Conservation (phyloP, 306 rosid genomes). For the Rosa lucieae region DNA sequence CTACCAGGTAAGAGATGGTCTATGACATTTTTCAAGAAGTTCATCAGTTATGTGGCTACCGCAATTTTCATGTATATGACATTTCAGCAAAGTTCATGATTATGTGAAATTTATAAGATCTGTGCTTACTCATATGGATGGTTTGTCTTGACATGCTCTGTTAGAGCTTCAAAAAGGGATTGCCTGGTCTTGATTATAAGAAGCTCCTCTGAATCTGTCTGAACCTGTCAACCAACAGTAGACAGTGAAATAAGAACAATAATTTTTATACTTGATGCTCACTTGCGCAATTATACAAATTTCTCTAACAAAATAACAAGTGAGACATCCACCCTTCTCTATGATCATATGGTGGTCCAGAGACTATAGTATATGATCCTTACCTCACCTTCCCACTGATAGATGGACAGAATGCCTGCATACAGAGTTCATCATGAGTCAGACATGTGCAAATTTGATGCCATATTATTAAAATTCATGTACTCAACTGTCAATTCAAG, state of each 20-base stretch:
- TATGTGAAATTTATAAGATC: slow-evolving; percentile 8
- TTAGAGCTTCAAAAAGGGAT: slow-evolving; percentile 80
- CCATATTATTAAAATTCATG: not conserved
- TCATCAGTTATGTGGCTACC: not conserved
- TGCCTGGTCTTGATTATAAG: slow-evolving; percentile 87
- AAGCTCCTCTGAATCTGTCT: slow-evolving; percentile 84
- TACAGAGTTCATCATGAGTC: slow-evolving; percentile 20
- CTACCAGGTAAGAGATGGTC: not conserved
- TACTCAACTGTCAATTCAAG: not conserved
- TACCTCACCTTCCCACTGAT: slow-evolving; percentile 96
- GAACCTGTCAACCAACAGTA: slow-evolving; percentile 49
- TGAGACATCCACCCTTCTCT: slow-evolving; percentile 5
- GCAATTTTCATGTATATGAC: not conserved
- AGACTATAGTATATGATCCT: slow-evolving; percentile 9
- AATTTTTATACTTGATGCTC: slow-evolving; percentile 7
- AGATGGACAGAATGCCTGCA: slow-evolving; percentile 82
- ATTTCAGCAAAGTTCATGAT: slow-evolving; percentile 1
- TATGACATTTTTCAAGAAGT: not conserved
- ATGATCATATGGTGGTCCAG: slow-evolving; percentile 8
- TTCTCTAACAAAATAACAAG: not conserved
- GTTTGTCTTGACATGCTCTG: slow-evolving; percentile 75
- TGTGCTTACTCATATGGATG: slow-evolving; percentile 83
- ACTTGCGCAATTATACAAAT: slow-evolving; percentile 1
- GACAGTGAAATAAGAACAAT: slow-evolving; percentile 22
- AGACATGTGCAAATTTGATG: not conserved